phyloP scores from a whole-genome alignment of 2,329 filamentous ascomycete species.

The Microsporum canis region DNA sequence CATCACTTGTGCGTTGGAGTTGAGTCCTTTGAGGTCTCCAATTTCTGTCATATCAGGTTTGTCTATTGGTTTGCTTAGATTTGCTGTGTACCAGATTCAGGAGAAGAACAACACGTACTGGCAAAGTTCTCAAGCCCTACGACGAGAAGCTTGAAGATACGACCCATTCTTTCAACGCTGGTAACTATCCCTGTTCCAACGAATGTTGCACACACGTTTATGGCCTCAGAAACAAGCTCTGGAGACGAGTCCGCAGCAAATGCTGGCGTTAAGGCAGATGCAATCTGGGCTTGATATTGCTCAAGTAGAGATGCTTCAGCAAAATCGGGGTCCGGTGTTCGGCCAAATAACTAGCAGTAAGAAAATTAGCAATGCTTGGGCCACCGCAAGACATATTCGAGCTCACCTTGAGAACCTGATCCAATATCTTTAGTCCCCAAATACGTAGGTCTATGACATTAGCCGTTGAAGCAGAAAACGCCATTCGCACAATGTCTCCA shows the following conservation, averaged over 20 bases:
- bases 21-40: constrained; percentile 82
- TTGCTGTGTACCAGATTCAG: background rate
- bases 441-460: constrained; percentile 82
- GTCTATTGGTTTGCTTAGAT: constrained; percentile 26
- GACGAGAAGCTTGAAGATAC: constrained; percentile 87
- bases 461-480: constrained; percentile 92
- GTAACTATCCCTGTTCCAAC: constrained; percentile 95
- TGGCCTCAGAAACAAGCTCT: constrained; percentile 86
- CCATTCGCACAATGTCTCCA: constrained; percentile 89
- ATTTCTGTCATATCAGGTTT: constrained; percentile 75
- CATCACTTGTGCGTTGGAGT: constrained; percentile 95
- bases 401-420: constrained; percentile 64
- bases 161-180: constrained; percentile 95
- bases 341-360: constrained; percentile 63
- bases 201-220: constrained; percentile 96
- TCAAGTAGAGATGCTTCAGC: constrained; percentile 92
- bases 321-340: constrained; percentile 90
- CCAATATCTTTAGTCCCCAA: constrained; percentile 86
- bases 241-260: constrained; percentile 94
- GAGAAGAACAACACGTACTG: constrained; percentile 31
- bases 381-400: background rate
- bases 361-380: constrained; percentile 8
- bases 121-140: constrained; percentile 87
- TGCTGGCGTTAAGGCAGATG: constrained; percentile 87
- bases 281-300: constrained; percentile 97